phyloP scores from a whole-genome alignment of 805 yeast species.

The Starmerella geochares region DNA sequence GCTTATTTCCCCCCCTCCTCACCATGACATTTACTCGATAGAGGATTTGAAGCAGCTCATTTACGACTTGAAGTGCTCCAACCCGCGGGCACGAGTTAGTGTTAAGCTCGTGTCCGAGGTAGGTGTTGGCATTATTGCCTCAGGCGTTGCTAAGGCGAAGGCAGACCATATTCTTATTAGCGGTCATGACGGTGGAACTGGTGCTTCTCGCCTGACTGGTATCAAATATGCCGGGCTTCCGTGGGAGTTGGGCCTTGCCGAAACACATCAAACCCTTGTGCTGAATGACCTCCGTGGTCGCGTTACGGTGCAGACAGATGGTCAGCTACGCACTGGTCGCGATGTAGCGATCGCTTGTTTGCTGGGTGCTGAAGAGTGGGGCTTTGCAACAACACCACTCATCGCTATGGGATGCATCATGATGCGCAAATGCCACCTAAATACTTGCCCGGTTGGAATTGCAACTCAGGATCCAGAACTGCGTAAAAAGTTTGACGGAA shows the following conservation, averaged over 20 bases:
- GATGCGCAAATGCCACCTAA: slow-evolving; percentile 89
- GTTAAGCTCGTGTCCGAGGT: slow-evolving; percentile 96
- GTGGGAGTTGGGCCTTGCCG: slow-evolving; percentile 97
- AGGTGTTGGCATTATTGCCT: slow-evolving; percentile 97
- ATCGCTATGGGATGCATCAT: slow-evolving; percentile 96
- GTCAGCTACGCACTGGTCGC: slow-evolving; percentile 93
- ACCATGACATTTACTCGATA: slow-evolving; percentile 95
- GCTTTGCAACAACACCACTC: slow-evolving; percentile 93
- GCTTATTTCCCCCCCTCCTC: slow-evolving; percentile 95
- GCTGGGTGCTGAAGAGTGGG: slow-evolving; percentile 97
- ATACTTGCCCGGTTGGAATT: slow-evolving; percentile 96
- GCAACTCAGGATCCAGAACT: slow-evolving; percentile 96
- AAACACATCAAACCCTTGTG: slow-evolving; percentile 93
- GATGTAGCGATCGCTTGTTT: slow-evolving; percentile 94
- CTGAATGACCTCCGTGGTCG: slow-evolving; percentile 92
- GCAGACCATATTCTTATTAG: slow-evolving; percentile 93
- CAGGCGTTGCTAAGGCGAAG: slow-evolving; percentile 98
- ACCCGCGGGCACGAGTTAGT: slow-evolving; percentile 94
- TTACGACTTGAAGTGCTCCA: slow-evolving; percentile 91
- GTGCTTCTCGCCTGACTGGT: slow-evolving; percentile 97
- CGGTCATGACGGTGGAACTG: slow-evolving; percentile 99
- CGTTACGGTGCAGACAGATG: slow-evolving; percentile 95
- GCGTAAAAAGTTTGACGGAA: slow-evolving; percentile 85
- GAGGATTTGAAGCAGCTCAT: slow-evolving; percentile 95
- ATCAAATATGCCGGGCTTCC: slow-evolving; percentile 96